Base-by-base conservation (phyloP, 345 rosid species). In the Alliaria petiolata region DNA sequence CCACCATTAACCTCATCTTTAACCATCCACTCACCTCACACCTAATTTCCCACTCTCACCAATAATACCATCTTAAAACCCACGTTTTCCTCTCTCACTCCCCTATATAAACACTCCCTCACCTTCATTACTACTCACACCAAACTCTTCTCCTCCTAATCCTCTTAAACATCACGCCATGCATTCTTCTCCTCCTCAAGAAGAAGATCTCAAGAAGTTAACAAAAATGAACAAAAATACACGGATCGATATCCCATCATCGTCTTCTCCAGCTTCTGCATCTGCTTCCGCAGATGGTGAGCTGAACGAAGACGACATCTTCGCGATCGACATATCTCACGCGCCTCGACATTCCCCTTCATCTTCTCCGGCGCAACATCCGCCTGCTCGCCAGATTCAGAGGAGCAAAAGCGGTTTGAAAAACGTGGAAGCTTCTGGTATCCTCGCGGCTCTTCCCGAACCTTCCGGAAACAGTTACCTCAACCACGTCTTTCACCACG, bases 401-500 rank as follows among this genome's bases (percentile, higher is more conserved):
- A 26, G 66, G 14, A 75, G 65, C 60, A 81, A 60, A 62, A 67
- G 77, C 77, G 58, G 64, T 73, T 76, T 81, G 79, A 75, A 74
- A 59, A 65, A 53, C 58, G 63, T 80, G 42, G 89, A 86, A 25
- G 82, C 79, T 47, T 89, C 83, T 55, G 97, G 97, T 65, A 91
- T 91, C 78, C 87, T 87, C 22, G 92, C 96, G 0, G 98, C 89
- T 25, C 82, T 89, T 8, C 88, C 87, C 12, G 93, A 87, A 52
- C 65, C 75, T 19, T 70, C 77, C 22, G 71, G 70, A 1, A 72
- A 55, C 71, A 73, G 70, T 15, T 76, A 72, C 15, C 62, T 76
- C 0, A 77, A 72, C 69, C 80, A 79, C 6, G 82, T 86, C 46
- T 75, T 86, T 53, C 83, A 82, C 75, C 93, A 86, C 62, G n/a